phyloP scores from a whole-genome alignment of 257 asterid genomes.

The Avicennia marina region DNA sequence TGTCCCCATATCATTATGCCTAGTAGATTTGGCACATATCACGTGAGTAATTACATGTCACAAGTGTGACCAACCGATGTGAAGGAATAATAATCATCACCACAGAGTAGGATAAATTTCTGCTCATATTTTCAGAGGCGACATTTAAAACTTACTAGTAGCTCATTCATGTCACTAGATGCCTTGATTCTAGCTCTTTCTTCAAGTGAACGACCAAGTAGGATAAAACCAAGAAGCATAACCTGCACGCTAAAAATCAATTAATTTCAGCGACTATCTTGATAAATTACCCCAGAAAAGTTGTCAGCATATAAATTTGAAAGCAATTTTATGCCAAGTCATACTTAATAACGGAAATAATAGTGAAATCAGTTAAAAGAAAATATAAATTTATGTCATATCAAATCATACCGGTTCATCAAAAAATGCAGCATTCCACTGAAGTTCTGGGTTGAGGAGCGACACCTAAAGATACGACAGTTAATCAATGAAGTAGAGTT shows the following conservation, averaged over 20 bases:
- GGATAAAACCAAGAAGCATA: conserved; percentile 99
- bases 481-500: conserved; percentile 11
- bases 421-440: conserved; percentile 91
- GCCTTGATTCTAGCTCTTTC: conserved; percentile 95
- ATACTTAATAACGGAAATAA: no score
- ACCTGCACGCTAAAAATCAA: conserved; percentile 83
- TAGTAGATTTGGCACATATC: conserved; percentile 2
- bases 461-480: conserved; percentile 50
- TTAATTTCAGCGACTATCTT: conserved; percentile 42
- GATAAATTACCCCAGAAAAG: conserved; percentile 14
- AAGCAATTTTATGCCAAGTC: conserved; percentile 1
- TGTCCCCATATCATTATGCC: conserved; percentile 1
- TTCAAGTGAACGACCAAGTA: conserved; percentile 91
- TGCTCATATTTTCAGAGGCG: background rate
- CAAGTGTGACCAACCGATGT: conserved; percentile 10
- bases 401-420: conserved; percentile 91
- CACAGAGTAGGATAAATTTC: no score
- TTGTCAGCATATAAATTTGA: conserved; percentile 5
- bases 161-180: conserved; percentile 97
- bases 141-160: conserved; percentile 53
- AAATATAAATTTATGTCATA: conserved; percentile 11
- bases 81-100: background rate
- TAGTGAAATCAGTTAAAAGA: no score
- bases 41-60: conserved; percentile 11
- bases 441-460: conserved; percentile 80